Evolutionary conservation across 805 yeast species (phyloP).

Genomic region (Candida cerambycidarum): DNA sequence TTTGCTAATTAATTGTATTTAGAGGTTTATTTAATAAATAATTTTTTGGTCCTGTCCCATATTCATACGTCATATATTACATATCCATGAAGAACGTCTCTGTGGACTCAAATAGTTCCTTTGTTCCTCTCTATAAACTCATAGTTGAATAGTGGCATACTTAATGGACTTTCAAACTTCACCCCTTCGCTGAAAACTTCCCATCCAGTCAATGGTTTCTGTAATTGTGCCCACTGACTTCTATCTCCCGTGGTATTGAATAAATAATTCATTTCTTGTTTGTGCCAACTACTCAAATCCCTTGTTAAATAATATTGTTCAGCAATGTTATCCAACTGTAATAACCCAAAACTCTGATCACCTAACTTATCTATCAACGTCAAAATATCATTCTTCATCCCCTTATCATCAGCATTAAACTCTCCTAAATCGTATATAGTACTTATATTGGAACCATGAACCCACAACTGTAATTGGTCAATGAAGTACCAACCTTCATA

Average conservation of each 20-base stretch:
- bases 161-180: constrained; percentile 23
- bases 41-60: too few relatives aligned
- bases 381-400: constrained; percentile 12
- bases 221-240: neutral
- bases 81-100: too few relatives aligned
- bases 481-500: constrained; percentile 22
- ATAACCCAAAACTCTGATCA: constrained; percentile 13
- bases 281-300: constrained; percentile 21
- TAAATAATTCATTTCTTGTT: constrained; percentile 19
- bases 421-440: constrained; percentile 1
- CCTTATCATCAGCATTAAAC: constrained; percentile 2
- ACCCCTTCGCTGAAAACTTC: constrained; percentile 20
- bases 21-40: too few relatives aligned
- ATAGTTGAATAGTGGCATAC: constrained; percentile 26
- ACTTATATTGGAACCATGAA: constrained; percentile 15
- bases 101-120: neutral
- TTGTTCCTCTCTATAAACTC: constrained; percentile 19
- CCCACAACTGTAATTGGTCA: constrained; percentile 19
- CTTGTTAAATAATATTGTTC: constrained; percentile 20
- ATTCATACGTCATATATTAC: too few relatives aligned
- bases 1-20: constrained; percentile 6
- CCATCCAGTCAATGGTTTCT: constrained; percentile 21
- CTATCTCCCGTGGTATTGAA: constrained; percentile 12
- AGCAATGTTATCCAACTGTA: constrained; percentile 2
- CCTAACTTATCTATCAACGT: constrained; percentile 11